Conservation (phyloP, 495 filamentous ascomycete species). For the Penicillium ochrochloron region DNA sequence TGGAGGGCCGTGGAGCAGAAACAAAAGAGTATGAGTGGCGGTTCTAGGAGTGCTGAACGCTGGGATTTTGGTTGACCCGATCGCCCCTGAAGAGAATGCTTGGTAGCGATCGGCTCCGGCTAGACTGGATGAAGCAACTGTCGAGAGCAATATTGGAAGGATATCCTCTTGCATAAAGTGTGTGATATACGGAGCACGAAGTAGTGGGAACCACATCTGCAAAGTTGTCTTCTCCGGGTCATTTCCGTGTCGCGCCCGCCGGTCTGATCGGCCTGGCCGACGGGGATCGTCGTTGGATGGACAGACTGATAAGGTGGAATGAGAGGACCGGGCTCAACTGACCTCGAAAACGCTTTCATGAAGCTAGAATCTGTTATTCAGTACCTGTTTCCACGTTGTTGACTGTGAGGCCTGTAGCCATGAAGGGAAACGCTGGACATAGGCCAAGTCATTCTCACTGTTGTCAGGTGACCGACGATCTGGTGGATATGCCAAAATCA, state of each 20-base stretch:
- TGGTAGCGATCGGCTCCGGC: slow-evolving; percentile 12
- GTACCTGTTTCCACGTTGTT: too few relatives aligned
- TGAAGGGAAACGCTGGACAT: too few relatives aligned
- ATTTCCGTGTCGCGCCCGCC: neutral
- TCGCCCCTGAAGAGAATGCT: slow-evolving; percentile 8
- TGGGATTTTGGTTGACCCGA: neutral
- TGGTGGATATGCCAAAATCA: neutral
- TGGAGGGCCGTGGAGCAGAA: neutral
- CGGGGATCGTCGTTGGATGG: slow-evolving; percentile 1
- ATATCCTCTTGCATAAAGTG: neutral
- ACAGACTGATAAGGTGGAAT: neutral
- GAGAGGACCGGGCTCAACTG: neutral
- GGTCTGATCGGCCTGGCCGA: neutral
- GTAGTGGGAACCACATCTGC: neutral
- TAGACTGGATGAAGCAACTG: neutral
- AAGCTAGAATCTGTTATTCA: neutral
- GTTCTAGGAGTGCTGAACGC: neutral
- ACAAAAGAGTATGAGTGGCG: slow-evolving; percentile 5
- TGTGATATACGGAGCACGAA: neutral
- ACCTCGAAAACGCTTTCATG: too few relatives aligned
- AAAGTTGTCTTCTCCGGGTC: neutral
- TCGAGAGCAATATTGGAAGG: neutral
- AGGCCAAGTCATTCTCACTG: too few relatives aligned
- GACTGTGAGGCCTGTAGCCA: neutral
- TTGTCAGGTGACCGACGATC: neutral